Evolutionary conservation across 257 asterid species (phyloP), one percentile per base, ranked within the genome.

Genomic region (Ocimum tenuiflorum): DNA sequence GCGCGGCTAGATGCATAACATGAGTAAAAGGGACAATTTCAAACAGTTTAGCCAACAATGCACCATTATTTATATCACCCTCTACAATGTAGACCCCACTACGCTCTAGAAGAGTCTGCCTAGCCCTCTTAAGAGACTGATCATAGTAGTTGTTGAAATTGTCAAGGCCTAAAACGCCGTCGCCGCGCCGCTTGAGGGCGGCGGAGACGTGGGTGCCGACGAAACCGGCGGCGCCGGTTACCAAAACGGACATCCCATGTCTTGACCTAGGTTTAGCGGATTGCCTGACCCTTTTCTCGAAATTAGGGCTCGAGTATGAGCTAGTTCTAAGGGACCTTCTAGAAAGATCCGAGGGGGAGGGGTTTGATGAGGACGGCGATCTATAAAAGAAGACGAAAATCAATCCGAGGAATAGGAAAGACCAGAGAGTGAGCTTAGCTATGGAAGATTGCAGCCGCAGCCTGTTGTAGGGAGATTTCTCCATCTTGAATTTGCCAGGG

Each of bases 401-500:
- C 78, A 86, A 65, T 11, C 84, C 84, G 13, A 79, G 23, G 56
- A 78, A 81, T 1, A 83, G 64, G 14, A 73, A 54, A 3, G 86
- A 86, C 88, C 94, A 83, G 13, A 83, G 81, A 0, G 85, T 67
- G 61, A 86, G 79, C 81, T 79, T 86, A 52, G 82, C 80, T 18
- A 81, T 0, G 36, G 83, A 74, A 35, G 82, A 81, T 20, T 77
- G 75, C 1, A 68, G 74, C 82, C 86, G 77, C 38, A 71, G 67
- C 61, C 80, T 59, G 20, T 68, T 74, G 48, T 77, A 78, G 9
- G 78, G 52, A 49, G 85, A 78, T 69, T 85, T 85, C 68, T 84
- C 91, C 81, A 81, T 78, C 83, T 85, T 85, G 73, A 79, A 79
- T 69, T 81, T 86, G 8, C 94, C 90, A 9, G 91, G 94, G 58